Evolutionary conservation across 108 stramenopile genomes (phyloP), one percentile per base, ranked within the genome.

Genomic region (Nitzschia putrida): DNA sequence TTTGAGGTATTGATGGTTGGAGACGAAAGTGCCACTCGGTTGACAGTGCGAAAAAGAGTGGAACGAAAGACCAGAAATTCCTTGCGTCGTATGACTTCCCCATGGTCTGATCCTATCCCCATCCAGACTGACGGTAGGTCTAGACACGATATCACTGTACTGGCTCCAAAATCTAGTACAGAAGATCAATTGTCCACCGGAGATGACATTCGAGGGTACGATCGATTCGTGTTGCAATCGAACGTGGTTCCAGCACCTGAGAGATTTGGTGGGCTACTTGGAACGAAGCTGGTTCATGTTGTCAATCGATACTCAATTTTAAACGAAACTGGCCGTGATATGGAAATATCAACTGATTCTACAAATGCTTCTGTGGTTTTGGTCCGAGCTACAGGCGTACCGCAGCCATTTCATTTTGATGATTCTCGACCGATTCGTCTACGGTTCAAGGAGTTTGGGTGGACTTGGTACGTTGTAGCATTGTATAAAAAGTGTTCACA

Each of bases 401-500:
- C 78, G 25, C 61, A 78, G 29, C 83, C 85, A 12, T 84, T 85
- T 26, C 88, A 89, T 53, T 83, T 89, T 71, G 82, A 89, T 34
- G 88, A 86, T 51, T 73, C 74, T n/a, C 59, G 72, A 21, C 59
- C 69, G 16, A 74, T 89, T 24, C 72, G 80, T 11, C 71, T 89
- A 39, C 72, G 88, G 29, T 85, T 85, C 23, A 89, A 79, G 41
- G 85, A 85, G 50, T 82, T 81, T 64, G 88, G 83, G 13, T 88
- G 84, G 84, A 26, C 51, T 8, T 88, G 82, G 81, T 63, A 63
- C 43, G 61, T 63, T 24, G 23, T 20, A 8, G 18, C 9, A 18
- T 61, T 13, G 13, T 44, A n/a, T n/a, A n/a, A n/a, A n/a, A n/a
- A n/a, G n/a, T n/a, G n/a, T n/a, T n/a, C n/a, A n/a, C n/a, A n/a